phyloP scores from a whole-genome alignment of 1,284 basidiomycete species.

The Sporisorium iseilematis-ciliati region DNA sequence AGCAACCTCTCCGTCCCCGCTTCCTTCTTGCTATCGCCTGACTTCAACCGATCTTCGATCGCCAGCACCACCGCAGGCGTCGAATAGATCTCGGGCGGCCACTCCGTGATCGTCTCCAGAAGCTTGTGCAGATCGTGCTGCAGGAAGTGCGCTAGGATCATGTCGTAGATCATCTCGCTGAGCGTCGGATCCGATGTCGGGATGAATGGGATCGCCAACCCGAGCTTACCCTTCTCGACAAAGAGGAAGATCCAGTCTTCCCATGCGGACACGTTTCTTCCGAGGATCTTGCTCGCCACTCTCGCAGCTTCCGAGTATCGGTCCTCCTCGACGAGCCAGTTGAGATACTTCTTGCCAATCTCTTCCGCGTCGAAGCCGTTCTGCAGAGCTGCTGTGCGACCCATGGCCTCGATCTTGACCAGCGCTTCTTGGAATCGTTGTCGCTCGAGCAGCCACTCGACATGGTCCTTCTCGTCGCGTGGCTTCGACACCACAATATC shows the following conservation, averaged over 20 bases:
- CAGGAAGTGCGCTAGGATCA: conserved; percentile 90
- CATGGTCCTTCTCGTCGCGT: conserved; percentile 88
- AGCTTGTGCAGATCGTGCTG: conserved; percentile 82
- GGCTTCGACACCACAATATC: conserved; percentile 87
- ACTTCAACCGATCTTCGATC: conserved; percentile 81
- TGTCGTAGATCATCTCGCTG: conserved; percentile 88
- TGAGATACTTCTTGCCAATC: conserved; percentile 65
- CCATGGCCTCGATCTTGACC: conserved; percentile 80
- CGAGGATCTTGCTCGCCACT: conserved; percentile 88
- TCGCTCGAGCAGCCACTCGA: conserved; percentile 90
- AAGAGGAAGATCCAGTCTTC: conserved; percentile 95
- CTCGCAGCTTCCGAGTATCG: conserved; percentile 85
- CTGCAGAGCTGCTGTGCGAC: conserved; percentile 63
- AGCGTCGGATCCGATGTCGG: conserved; percentile 86
- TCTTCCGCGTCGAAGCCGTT: conserved; percentile 75
- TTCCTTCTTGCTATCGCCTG: conserved; percentile 15
- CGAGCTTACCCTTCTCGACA: conserved; percentile 82
- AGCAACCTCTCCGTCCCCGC: conserved; percentile 75
- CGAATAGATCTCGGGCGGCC: conserved; percentile 93
- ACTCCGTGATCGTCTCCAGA: conserved; percentile 82
- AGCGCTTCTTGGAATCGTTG: conserved; percentile 89
- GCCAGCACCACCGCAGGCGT: conserved; percentile 86
- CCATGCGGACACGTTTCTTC: conserved; percentile 83
- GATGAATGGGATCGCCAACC: conserved; percentile 89
- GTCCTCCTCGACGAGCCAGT: conserved; percentile 72